phyloP scores from a whole-genome alignment of 768 basidiomycete genomes.

The Phlegmacium glaucopus region DNA sequence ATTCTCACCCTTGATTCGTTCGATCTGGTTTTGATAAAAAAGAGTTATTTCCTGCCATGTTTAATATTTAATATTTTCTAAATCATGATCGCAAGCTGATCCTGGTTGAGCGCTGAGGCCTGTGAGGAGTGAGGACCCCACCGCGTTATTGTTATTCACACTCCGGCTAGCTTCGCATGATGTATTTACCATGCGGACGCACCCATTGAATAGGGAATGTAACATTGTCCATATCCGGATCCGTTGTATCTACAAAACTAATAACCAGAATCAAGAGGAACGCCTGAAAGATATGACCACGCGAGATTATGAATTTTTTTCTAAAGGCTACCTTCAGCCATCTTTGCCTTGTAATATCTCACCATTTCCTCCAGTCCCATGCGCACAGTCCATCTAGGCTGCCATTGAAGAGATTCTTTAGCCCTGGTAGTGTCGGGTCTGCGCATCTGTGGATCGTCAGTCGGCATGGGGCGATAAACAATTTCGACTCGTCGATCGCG shows the following conservation, averaged over 20 bases:
- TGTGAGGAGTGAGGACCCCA: no score
- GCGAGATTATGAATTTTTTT: neutral
- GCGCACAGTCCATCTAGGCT: conserved; percentile 88
- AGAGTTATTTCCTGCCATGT: no score
- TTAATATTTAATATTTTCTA: no score
- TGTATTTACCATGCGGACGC: no score
- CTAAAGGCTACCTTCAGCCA: conserved; percentile 79
- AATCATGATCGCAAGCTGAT: no score
- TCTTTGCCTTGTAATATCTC: conserved; percentile 86
- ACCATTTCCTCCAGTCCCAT: conserved; percentile 97
- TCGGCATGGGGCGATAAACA: conserved; percentile 78
- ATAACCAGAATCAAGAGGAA: neutral
- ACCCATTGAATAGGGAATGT: no score
- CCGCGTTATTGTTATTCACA: no score
- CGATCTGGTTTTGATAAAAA: no score
- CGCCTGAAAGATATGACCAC: neutral
- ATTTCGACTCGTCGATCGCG: conserved; percentile 55
- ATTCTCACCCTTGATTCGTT: no score
- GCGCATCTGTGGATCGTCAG: conserved; percentile 93
- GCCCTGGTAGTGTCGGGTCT: conserved; percentile 92
- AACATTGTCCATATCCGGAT: no score
- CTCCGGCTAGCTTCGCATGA: no score
- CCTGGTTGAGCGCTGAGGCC: no score
- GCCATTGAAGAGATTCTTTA: conserved; percentile 80
- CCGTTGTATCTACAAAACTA: neutral